Evolutionary conservation across 257 asterid genomes (phyloP), one percentile per base, ranked within the genome.

Genomic region (Ophiorrhiza pumila): DNA sequence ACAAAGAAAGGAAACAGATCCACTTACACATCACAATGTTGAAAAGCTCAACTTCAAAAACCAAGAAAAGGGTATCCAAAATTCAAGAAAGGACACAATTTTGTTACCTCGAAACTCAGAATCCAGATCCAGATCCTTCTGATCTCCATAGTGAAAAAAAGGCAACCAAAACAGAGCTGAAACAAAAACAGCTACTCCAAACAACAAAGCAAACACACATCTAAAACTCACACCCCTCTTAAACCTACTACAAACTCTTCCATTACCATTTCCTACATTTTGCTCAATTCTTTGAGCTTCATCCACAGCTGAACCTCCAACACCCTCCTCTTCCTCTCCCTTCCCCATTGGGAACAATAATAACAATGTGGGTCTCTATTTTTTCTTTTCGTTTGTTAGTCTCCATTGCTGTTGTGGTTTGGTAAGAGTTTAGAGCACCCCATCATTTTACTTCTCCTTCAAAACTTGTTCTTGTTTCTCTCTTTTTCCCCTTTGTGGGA

Each of bases 151-250:
- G 52, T 62, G 88, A 74, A 88, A 87, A 78, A 87, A 69, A 56
- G 97, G 98, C 83, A 90, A 80, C 91, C 85, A 87, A 76, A 90
- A 92, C 46, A 90, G 47, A 81, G 95, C 93, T 76, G 96, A 87
- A 31, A 88, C 76, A 43, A 88, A 74, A 72, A 90, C 96, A 39
- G 84, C 98, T 58, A 82, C 76, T 61, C 96, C 89, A 73, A 92
- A 82, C 31, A 90, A 50, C 77, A 90, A 67, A 79, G 80, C 88
- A 78, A 86, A 45, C 66, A 88, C 87, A 74, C 98, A 92, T 82
- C 89, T 92, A 68, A 85, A 85, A 78, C 82, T 76, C 63, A 87
- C 85, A 69, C 76, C 23, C 74, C 83, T 81, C 66, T 77, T 71
- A 65, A 82, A 56, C 77, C 87, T 82, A 42, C 77, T 67, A 79